phyloP scores from a whole-genome alignment of 176 grass and related monocot species.

The Aegilops sharonensis region DNA sequence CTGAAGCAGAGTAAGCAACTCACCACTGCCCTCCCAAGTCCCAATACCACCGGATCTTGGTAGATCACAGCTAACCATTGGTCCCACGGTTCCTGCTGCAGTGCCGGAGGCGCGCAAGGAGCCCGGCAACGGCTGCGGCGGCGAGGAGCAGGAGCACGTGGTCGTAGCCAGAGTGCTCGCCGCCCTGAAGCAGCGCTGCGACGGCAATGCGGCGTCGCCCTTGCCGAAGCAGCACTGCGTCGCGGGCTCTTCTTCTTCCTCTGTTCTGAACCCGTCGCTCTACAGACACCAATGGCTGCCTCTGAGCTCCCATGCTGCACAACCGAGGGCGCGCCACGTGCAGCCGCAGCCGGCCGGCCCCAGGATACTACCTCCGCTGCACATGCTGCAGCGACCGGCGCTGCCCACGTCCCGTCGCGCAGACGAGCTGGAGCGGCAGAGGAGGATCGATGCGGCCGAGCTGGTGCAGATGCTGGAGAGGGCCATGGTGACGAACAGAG shows the following conservation, averaged over 20 bases:
- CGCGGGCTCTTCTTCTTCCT: not conserved
- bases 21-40: not conserved
- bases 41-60: not conserved
- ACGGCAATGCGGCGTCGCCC: not conserved
- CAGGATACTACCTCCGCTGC: conserved; percentile 52
- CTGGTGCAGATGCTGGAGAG: conserved; percentile 43
- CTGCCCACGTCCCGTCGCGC: not conserved
- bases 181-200: conserved; percentile 31
- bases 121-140: conserved; percentile 8
- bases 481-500: conserved; percentile 8
- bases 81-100: not conserved
- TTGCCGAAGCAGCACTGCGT: conserved; percentile 22
- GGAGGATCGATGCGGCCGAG: conserved; percentile 25
- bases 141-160: conserved; percentile 76
- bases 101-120: conserved; percentile 72
- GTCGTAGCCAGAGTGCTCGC: conserved; percentile 59
- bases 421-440: conserved; percentile 2
- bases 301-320: not conserved
- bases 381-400: conserved; percentile 39
- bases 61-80: not conserved
- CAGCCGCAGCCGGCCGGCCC: not conserved
- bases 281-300: conserved; percentile 48
- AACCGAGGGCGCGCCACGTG: not conserved
- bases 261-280: conserved; percentile 34
- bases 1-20: conserved; percentile 64